These are phyloP conservation scores for Lodderomyces orthopsilosis DNA, from an alignment of 1,139 yeast species.

Conservation along the genomic window DNA sequence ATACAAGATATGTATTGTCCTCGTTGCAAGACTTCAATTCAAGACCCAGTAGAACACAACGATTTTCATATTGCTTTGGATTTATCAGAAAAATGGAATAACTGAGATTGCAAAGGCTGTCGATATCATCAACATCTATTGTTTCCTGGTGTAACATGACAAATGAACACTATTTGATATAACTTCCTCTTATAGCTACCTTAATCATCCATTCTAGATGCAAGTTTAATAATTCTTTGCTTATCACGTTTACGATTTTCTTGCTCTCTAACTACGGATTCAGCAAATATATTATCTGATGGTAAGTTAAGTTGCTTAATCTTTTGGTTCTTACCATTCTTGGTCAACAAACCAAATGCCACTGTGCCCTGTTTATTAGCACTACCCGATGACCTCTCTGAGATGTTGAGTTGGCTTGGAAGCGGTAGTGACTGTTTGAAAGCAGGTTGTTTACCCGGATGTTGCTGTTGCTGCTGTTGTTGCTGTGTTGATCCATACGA, in stretches of 20 bases:
- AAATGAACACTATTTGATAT: too few species aligned
- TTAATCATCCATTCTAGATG: conserved; percentile 34
- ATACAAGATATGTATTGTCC: conserved; percentile 23
- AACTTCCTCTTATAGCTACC: neutral
- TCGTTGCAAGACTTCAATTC: conserved; percentile 23
- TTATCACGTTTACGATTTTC: conserved; percentile 35
- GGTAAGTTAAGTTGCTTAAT: conserved; percentile 49
- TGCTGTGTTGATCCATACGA: conserved; percentile 35
- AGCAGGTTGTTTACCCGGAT: conserved; percentile 1
- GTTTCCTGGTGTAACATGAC: too few species aligned
- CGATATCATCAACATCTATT: neutral
- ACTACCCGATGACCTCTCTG: neutral
- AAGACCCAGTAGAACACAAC: conserved; percentile 38
- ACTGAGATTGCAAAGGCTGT: conserved; percentile 4
- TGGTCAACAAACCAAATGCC: conserved; percentile 54
- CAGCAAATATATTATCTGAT: conserved; percentile 46
- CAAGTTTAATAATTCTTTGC: conserved; percentile 42
- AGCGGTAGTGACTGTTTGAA: conserved; percentile 19
- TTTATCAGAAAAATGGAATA: conserved; percentile 29
- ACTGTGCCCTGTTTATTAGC: conserved; percentile 16
- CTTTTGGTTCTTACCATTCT: conserved; percentile 41
- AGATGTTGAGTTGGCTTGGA: conserved; percentile 14
- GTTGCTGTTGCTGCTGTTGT: neutral
- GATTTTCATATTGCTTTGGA: conserved; percentile 43
- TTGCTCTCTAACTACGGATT: conserved; percentile 31